phyloP scores from a whole-genome alignment of 176 grass and related monocot genomes.

The Carex myosuroides region DNA sequence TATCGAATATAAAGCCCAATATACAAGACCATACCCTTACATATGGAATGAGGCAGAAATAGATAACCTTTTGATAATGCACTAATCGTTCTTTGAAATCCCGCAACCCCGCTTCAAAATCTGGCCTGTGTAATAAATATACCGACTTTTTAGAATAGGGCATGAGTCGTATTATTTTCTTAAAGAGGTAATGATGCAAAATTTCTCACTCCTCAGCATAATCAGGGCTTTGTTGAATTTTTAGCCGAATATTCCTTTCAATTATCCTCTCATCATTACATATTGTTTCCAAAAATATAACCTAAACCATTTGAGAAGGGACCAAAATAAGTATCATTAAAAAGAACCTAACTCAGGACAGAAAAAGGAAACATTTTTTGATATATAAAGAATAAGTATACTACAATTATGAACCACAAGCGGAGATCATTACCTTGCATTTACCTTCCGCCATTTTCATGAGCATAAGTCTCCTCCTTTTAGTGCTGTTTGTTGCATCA shows the following conservation, averaged over 20 bases:
- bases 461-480: constrained; percentile 67
- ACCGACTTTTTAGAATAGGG: neutral
- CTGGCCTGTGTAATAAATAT: constrained; percentile 47
- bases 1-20: neutral
- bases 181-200: constrained; percentile 17
- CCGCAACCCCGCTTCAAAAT: constrained; percentile 77
- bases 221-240: constrained; percentile 99
- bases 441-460: constrained; percentile 98
- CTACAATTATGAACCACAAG: constrained; percentile 15
- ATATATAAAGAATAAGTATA: constrained; percentile 9
- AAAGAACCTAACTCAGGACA: neutral
- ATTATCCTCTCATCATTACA: constrained; percentile 91
- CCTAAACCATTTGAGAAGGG: constrained; percentile 39
- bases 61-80: constrained; percentile 87
- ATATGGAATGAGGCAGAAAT: constrained; percentile 8
- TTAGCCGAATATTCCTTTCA: constrained; percentile 88
- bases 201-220: constrained; percentile 79
- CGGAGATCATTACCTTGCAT: constrained; percentile 64
- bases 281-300: constrained; percentile 99
- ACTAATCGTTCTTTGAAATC: constrained; percentile 83
- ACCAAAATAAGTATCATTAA: constrained; percentile 24
- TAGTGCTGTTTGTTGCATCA: constrained; percentile 97
- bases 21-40: neutral
- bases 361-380: constrained; percentile 14
- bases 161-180: neutral